A percentile compares a stretch with the other conserved stretches of the same genome.
phyloP scores from a whole-genome alignment of 495 filamentous ascomycete species.

The Aspergillus mulundensis region DNA sequence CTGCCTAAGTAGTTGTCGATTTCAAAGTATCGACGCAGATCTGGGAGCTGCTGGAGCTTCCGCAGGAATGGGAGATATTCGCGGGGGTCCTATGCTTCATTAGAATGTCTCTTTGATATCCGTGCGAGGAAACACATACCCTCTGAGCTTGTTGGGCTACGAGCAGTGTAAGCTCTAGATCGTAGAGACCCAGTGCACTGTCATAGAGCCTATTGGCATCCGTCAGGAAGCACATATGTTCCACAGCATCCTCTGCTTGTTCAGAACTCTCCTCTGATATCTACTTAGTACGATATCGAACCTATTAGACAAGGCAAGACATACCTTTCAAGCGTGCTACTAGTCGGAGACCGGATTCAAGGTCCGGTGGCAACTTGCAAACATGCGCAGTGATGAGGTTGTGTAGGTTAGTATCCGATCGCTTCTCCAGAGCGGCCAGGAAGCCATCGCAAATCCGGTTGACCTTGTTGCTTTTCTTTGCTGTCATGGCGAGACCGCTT shows the following conservation, averaged over 20 bases:
- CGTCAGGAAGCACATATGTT: slow-evolving; percentile 94
- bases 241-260: slow-evolving; percentile 77
- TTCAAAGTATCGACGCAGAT: slow-evolving; percentile 65
- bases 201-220: slow-evolving; percentile 94
- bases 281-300: slow-evolving; percentile 17
- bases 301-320: slow-evolving; percentile 8
- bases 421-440: slow-evolving; percentile 58
- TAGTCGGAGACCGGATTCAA: slow-evolving; percentile 78
- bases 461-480: slow-evolving; percentile 57
- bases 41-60: slow-evolving; percentile 68
- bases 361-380: slow-evolving; percentile 85
- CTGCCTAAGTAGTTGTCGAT: slow-evolving; percentile 86
- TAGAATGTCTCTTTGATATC: background rate
- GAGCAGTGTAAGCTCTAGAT: slow-evolving; percentile 82
- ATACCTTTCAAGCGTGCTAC: slow-evolving; percentile 67
- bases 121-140: slow-evolving; percentile 26
- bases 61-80: slow-evolving; percentile 96
- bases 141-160: slow-evolving; percentile 95
- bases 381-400: slow-evolving; percentile 93
- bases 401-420: slow-evolving; percentile 68
- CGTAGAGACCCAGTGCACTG: slow-evolving; percentile 82
- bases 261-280: slow-evolving; percentile 52
- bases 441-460: slow-evolving; percentile 89
- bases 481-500: slow-evolving; percentile 2
- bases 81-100: slow-evolving; percentile 61